These are phyloP conservation scores for Dittrichia graveolens DNA, from an alignment of 129 eudicot species.

Conservation along the genomic window DNA sequence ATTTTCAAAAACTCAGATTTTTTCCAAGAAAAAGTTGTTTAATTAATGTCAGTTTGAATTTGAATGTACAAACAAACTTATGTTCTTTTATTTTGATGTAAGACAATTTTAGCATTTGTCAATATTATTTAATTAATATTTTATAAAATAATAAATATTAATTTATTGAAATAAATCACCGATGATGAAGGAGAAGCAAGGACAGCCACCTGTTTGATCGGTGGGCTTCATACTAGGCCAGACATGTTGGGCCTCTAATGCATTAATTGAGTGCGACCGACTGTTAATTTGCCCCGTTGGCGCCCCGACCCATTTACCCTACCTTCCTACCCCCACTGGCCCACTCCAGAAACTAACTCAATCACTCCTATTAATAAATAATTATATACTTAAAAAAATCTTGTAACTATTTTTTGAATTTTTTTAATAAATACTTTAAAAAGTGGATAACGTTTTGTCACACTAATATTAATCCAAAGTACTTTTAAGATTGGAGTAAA, in stretches of 20 bases:
- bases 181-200: conserved; percentile 11
- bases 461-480: no score
- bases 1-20: background rate
- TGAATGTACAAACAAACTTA: background rate
- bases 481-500: no score
- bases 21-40: background rate
- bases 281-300: conserved; percentile 24
- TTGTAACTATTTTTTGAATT: no score
- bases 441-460: no score
- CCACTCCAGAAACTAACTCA: background rate
- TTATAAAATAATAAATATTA: background rate
- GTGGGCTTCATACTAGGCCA: conserved; percentile 36
- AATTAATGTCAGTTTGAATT: background rate
- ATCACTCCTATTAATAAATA: background rate
- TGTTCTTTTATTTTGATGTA: background rate
- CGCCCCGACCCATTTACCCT: conserved; percentile 1
- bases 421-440: no score
- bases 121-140: background rate
- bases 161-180: background rate
- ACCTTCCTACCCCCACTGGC: background rate
- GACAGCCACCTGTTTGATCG: conserved; percentile 31
- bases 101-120: background rate
- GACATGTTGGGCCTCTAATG: conserved; percentile 30
- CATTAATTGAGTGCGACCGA: conserved; percentile 19
- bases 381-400: no score